phyloP scores from a whole-genome alignment of 1,139 yeast species.

The Hansenula sp. region DNA sequence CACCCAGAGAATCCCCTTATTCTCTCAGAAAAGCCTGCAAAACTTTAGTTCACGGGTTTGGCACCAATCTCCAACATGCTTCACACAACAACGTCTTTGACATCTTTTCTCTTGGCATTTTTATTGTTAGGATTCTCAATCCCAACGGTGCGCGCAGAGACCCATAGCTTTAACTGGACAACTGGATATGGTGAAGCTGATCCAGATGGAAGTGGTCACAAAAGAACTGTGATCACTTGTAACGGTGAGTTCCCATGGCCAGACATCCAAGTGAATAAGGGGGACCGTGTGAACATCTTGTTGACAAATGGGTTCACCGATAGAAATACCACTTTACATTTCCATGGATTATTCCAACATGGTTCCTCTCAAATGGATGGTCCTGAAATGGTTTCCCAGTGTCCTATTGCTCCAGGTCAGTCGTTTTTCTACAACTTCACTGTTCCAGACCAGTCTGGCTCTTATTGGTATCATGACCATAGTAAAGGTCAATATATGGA shows the following conservation, averaged over 20 bases:
- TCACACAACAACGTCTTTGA: slow-evolving; percentile 12
- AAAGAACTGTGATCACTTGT: slow-evolving; percentile 71
- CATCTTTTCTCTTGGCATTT: slow-evolving; percentile 21
- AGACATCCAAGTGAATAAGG: slow-evolving; percentile 59
- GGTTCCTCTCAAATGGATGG: slow-evolving; percentile 81
- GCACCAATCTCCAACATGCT: slow-evolving; percentile 8
- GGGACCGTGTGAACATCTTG: slow-evolving; percentile 71
- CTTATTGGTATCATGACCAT: slow-evolving; percentile 96
- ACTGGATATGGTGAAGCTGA: slow-evolving; percentile 68
- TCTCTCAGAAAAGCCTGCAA: too few species aligned
- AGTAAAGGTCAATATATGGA: slow-evolving; percentile 83
- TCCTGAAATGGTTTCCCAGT: slow-evolving; percentile 80
- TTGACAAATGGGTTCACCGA: slow-evolving; percentile 66
- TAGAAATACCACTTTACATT: slow-evolving; percentile 74
- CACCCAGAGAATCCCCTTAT: too few species aligned
- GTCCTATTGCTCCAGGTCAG: slow-evolving; percentile 78
- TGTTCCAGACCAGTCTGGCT: slow-evolving; percentile 75
- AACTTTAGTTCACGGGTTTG: too few species aligned
- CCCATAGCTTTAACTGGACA: slow-evolving; percentile 68
- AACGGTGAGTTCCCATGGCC: slow-evolving; percentile 90
- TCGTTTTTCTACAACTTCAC: slow-evolving; percentile 76
- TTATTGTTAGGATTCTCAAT: slow-evolving; percentile 2
- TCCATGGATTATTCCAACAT: slow-evolving; percentile 88
- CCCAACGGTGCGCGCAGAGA: slow-evolving; percentile 37
- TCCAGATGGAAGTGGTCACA: slow-evolving; percentile 65